Conservation (phyloP, 352 stramenopile species). For the Elongisporangium anandrum region DNA sequence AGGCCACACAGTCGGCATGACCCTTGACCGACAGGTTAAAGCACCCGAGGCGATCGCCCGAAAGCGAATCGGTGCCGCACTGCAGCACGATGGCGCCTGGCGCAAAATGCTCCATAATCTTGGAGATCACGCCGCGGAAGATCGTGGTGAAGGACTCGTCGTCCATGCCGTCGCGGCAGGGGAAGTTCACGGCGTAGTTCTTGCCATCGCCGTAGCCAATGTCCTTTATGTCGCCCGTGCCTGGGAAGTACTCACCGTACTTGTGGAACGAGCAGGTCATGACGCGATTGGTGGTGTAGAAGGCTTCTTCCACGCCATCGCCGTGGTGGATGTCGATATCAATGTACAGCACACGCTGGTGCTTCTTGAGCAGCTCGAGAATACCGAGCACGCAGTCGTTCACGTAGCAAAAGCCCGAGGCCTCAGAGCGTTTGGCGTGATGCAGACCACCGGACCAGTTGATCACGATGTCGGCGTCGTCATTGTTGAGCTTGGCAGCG, state of each 20-base stretch:
- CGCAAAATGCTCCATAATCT: slow-evolving; percentile 96
- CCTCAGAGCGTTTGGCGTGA: slow-evolving; percentile 98
- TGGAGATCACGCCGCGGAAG: slow-evolving; percentile 91
- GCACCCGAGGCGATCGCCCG: slow-evolving; percentile 96
- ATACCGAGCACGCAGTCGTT: slow-evolving; percentile 99
- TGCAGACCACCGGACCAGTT: slow-evolving; percentile 99
- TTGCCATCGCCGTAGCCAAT: slow-evolving; percentile 90
- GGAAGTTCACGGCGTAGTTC: slow-evolving; percentile 99
- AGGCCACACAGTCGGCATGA: slow-evolving; percentile 96
- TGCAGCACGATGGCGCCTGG: slow-evolving; percentile 97
- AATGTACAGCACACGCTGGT: slow-evolving; percentile 98
- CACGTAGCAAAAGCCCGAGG: slow-evolving; percentile 99
- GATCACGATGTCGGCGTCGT: slow-evolving; percentile 96
- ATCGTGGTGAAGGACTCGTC: slow-evolving; percentile 93
- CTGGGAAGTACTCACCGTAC: slow-evolving; percentile 99
- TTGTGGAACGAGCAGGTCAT: slow-evolving; percentile 99
- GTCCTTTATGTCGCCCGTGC: slow-evolving; percentile 90
- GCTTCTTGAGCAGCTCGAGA: slow-evolving; percentile 96
- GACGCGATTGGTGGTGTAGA: slow-evolving; percentile 99
- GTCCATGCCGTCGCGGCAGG: slow-evolving; percentile 98
- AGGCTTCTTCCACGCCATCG: slow-evolving; percentile 99
- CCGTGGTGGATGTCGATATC: slow-evolving; percentile 99
- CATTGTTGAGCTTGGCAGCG: slow-evolving; percentile 95
- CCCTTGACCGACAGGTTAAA: slow-evolving; percentile 98
- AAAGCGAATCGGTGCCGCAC: slow-evolving; percentile 98